phyloP scores from a whole-genome alignment of 495 filamentous ascomycete genomes.

The Penicillium roqueforti region DNA sequence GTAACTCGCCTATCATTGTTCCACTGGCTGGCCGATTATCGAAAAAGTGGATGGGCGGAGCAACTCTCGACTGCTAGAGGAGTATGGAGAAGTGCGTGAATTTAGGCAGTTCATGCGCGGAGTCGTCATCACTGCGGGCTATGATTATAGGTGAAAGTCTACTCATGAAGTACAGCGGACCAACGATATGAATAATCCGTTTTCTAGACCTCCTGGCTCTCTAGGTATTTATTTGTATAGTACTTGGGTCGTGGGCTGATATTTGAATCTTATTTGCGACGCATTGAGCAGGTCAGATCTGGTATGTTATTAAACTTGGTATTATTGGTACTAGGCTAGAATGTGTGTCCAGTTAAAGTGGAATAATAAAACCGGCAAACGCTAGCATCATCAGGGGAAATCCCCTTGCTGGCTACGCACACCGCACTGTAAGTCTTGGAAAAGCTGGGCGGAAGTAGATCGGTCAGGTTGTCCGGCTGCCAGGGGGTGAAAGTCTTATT shows the following conservation, averaged over 20 bases:
- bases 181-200: neutral
- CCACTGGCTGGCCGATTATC: neutral
- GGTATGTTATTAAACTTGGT: neutral
- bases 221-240: neutral
- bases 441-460: constrained; percentile 1
- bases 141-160: neutral
- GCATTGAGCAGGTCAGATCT: neutral
- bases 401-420: constrained; percentile 4
- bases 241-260: neutral
- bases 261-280: constrained; percentile 4
- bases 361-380: neutral
- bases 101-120: constrained; percentile 9
- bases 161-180: neutral
- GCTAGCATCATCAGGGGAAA: neutral
- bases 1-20: constrained; percentile 9
- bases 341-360: neutral
- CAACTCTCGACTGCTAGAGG: neutral
- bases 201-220: neutral
- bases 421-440: constrained; percentile 2
- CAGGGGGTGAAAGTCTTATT: neutral
- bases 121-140: constrained; percentile 15
- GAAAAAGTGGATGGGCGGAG: neutral
- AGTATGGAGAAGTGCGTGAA: constrained; percentile 7
- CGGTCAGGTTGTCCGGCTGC: neutral
- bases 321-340: neutral